Evolutionary conservation across 331 rosid genomes (phyloP), one percentile per base, ranked within the genome.

Genomic region (Pyrus hybrid): DNA sequence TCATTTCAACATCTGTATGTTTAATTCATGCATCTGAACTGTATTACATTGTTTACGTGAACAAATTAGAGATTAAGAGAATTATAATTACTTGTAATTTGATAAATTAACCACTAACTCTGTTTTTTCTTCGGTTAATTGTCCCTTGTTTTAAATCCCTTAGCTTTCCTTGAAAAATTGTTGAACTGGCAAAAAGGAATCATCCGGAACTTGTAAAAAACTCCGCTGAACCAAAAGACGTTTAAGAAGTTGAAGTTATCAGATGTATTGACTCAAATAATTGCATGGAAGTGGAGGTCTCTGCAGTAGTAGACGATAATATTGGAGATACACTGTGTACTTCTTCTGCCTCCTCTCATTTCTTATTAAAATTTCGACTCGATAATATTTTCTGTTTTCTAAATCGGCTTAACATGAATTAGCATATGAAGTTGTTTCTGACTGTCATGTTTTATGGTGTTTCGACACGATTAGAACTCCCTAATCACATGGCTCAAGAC

Each of bases 141-240:
- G 41, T 33, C 11, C 41, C 41, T 35, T 71, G 60, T 41, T 78
- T 23, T 17, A 7, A 13, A 63, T 25, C 71, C 47, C 63, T 56
- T 72, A 93, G 98, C 98, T 41, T 83, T 87, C 76, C 65, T 87
- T 5, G 5, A 84, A 68, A 90, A 81, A 85, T 43, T 83, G 71
- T 61, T 85, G 76, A 88, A 80, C 37, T 58, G 73, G 87, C 67
- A 65, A 49, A 80, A 78, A 21, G 66, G 18, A 13, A 26, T 65
- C 63, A 25, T 33, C 69, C 47, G 54, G 76, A 67, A 75, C 45
- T 22, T 49, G 68, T 3, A 53, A 12, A 35, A 41, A 58, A 68
- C 61, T 70, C 63, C 21, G 58, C 25, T 18, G 53, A 78, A 37
- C 67, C 49, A 58, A 56, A 68, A 69, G 67, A 76, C 57, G 72